Evolutionary conservation across 2,329 filamentous ascomycete genomes (phyloP), one percentile per base, ranked within the genome.

Genomic region (Fusarium protoensiforme): DNA sequence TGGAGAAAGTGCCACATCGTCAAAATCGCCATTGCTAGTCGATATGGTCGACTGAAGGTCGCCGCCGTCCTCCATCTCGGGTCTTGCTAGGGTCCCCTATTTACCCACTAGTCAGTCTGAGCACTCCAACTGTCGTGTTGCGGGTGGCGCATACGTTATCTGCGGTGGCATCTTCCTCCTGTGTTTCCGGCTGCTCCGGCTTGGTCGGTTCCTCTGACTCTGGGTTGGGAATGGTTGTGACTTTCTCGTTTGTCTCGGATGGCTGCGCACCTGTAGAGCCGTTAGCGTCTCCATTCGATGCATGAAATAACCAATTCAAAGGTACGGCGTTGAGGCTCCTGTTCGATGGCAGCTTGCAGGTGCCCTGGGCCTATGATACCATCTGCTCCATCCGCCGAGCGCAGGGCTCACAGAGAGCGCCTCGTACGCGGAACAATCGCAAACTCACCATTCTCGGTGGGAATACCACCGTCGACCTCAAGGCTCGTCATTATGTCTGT

Each of bases 231-330:
- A 74, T 65, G 14, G 69, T 73, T 24, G 69, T 71, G 53, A 76
- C 74, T 57, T 78, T 78, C 61, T 78, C 72, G 60, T 73, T 67
- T 16, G 69, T 27, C 36, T 74, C 67, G 24, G 41, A 61, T 18
- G 48, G 36, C 5, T 65, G 43, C 10, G 57, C n/a, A 16, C 43
- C 74, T 76, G 41, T 14, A 14, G 3, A 10, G 20, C 22, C 20
- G 51, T 78, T 63, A 78, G 69, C 51, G 31, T 39, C 5, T 61
- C 22, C 3, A 43, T 35, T 16, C n/a, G 11, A 8, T 31, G 14
- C 24, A 16, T 24, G 1, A 22, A 29, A 27, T 48, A 11, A 16
- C 39, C 43, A n/a, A 51, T 61, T 13, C n/a, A 14, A 53, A 11
- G 7, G 18, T 18, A 39, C 35, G 27, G 41, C 58, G 41, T 36